Evolutionary conservation across 2,329 filamentous ascomycete species (phyloP).

Genomic region (Fusarium lateritium): DNA sequence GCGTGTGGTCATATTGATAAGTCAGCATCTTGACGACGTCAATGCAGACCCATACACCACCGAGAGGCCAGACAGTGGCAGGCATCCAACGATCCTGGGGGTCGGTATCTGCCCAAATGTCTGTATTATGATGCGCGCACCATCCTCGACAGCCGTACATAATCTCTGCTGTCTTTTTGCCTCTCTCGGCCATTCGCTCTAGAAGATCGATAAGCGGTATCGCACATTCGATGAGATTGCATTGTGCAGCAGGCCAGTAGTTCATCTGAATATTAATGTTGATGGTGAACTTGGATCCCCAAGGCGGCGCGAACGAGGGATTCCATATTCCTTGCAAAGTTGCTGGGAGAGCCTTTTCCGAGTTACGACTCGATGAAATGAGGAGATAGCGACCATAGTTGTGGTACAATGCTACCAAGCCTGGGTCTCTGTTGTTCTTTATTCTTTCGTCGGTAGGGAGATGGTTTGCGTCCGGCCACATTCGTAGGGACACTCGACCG

Average conservation of each 20-base stretch:
- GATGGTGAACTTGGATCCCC: constrained; percentile 66
- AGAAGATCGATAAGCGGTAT: constrained; percentile 56
- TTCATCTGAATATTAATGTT: constrained; percentile 70
- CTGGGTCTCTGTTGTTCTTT: constrained; percentile 41
- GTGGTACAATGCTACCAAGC: constrained; percentile 49
- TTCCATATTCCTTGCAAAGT: constrained; percentile 58
- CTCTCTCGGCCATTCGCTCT: constrained; percentile 49
- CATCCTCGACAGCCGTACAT: constrained; percentile 58
- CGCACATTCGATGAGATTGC: constrained; percentile 57
- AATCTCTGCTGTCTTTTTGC: constrained; percentile 50
- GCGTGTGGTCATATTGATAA: constrained; percentile 36
- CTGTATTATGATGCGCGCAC: constrained; percentile 58
- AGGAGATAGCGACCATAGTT: constrained; percentile 54
- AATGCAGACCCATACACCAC: constrained; percentile 46
- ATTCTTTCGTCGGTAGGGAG: constrained; percentile 43
- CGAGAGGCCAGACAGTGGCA: constrained; percentile 47
- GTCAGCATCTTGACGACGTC: constrained; percentile 46
- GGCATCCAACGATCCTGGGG: constrained; percentile 54
- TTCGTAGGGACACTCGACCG: constrained; percentile 28
- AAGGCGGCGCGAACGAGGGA: constrained; percentile 52
- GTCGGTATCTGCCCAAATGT: constrained; percentile 58
- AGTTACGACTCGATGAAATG: constrained; percentile 45
- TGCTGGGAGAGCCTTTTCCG: constrained; percentile 48
- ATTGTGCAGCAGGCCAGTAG: constrained; percentile 60
- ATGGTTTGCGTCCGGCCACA: constrained; percentile 42